These are phyloP conservation scores for Cryptococcus sp. DNA, from an alignment of 1,284 basidiomycete species.

Conservation along the genomic window DNA sequence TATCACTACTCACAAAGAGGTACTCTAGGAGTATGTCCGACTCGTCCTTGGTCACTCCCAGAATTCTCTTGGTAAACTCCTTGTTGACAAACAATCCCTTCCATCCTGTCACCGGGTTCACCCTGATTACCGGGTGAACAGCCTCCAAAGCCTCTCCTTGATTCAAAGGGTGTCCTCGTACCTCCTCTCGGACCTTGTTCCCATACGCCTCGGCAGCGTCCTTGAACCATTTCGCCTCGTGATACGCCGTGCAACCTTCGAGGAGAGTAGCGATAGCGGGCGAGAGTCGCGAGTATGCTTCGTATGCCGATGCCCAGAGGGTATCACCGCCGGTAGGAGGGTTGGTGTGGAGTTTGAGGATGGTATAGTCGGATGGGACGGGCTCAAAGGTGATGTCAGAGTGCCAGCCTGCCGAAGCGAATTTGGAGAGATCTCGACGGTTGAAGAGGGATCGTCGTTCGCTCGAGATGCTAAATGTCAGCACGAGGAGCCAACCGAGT, in stretches of 20 bases:
- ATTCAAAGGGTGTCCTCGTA: slow-evolving; percentile 55
- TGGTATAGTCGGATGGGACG: slow-evolving; percentile 59
- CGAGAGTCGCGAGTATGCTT: slow-evolving; percentile 60
- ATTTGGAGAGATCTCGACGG: neutral
- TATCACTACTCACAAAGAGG: slow-evolving; percentile 11
- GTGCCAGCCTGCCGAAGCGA: slow-evolving; percentile 11
- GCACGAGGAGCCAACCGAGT: neutral
- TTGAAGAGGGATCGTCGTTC: slow-evolving; percentile 37
- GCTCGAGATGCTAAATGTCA: slow-evolving; percentile 47
- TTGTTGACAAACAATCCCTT: slow-evolving; percentile 61
- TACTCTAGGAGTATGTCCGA: slow-evolving; percentile 47
- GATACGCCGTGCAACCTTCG: slow-evolving; percentile 56
- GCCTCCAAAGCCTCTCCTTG: slow-evolving; percentile 54
- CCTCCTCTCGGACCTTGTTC: slow-evolving; percentile 7
- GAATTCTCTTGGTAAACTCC: slow-evolving; percentile 58
- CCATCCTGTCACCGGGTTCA: slow-evolving; percentile 56
- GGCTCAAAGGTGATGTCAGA: slow-evolving; percentile 64
- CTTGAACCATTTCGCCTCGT: slow-evolving; percentile 54
- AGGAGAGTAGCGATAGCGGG: slow-evolving; percentile 55
- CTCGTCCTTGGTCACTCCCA: slow-evolving; percentile 58
- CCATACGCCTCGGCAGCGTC: slow-evolving; percentile 28
- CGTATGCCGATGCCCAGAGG: slow-evolving; percentile 53
- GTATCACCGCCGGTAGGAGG: slow-evolving; percentile 51
- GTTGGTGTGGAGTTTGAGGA: slow-evolving; percentile 49
- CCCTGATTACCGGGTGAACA: slow-evolving; percentile 48